Evolutionary conservation across 1,139 yeast genomes (phyloP).

Genomic region (Candida mesenterica): DNA sequence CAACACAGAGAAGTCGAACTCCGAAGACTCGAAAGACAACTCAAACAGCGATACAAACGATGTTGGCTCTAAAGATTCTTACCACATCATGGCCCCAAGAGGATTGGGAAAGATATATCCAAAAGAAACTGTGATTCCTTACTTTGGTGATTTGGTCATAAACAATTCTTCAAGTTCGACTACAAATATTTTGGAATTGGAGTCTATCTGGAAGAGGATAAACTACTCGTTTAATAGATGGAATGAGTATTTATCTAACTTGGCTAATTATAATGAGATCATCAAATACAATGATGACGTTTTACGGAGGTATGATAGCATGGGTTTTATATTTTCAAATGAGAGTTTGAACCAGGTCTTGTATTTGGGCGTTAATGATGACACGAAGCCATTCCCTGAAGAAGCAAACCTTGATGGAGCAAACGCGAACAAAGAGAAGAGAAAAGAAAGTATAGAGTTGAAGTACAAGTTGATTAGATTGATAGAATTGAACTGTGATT

Average conservation of each 20-base stretch:
- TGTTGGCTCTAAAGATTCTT: slow-evolving; percentile 41
- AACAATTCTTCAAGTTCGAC: slow-evolving; percentile 28
- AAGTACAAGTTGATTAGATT: slow-evolving; percentile 29
- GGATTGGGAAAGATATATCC: slow-evolving; percentile 79
- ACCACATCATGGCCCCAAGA: slow-evolving; percentile 84
- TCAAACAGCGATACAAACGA: slow-evolving; percentile 8
- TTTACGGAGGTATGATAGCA: slow-evolving; percentile 40
- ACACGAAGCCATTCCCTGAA: slow-evolving; percentile 25
- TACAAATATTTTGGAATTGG: slow-evolving; percentile 56
- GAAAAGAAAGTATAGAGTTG: slow-evolving; percentile 16
- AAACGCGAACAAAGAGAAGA: slow-evolving; percentile 3
- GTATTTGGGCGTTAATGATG: slow-evolving; percentile 40
- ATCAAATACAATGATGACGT: slow-evolving; percentile 46
- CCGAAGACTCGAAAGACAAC: slow-evolving; percentile 6
- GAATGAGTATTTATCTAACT: slow-evolving; percentile 60
- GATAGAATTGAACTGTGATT: slow-evolving; percentile 41
- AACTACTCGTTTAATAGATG: slow-evolving; percentile 77
- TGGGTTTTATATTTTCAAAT: slow-evolving; percentile 48
- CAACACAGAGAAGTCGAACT: slow-evolving; percentile 10
- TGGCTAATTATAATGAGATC: slow-evolving; percentile 36
- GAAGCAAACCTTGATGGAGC: slow-evolving; percentile 13
- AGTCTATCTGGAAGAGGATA: slow-evolving; percentile 64
- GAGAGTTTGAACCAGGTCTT: slow-evolving; percentile 47
- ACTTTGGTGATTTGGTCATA: slow-evolving; percentile 75
- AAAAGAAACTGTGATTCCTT: slow-evolving; percentile 80